Percentiles rank a stretch among this genome's conserved stretches.
Conservation (phyloP, 768 basidiomycete species). For the Cyclocybe aegerita region DNA sequence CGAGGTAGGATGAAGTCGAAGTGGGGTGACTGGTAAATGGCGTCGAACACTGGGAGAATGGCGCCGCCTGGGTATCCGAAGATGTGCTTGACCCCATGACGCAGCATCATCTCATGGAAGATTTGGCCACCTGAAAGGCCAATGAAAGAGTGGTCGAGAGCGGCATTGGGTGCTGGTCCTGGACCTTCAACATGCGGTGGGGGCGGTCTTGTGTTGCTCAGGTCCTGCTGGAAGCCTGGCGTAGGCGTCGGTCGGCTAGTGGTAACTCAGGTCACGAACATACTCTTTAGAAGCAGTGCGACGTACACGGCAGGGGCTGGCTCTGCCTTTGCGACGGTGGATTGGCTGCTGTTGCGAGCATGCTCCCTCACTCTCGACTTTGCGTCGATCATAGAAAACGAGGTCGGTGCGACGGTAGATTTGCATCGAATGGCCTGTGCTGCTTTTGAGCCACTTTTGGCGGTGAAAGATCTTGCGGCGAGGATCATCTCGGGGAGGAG, state of each 20-base stretch:
- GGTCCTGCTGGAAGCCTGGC: slow-evolving; percentile 48
- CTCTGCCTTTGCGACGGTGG: slow-evolving; percentile 57
- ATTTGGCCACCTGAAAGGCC: slow-evolving; percentile 96
- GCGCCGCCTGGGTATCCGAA: slow-evolving; percentile 99
- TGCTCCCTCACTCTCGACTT: slow-evolving; percentile 80
- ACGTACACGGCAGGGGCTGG: slow-evolving; percentile 64
- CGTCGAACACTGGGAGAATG: slow-evolving; percentile 99
- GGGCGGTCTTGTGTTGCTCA: slow-evolving; percentile 32
- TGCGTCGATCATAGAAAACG: slow-evolving; percentile 66
- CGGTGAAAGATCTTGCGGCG: slow-evolving; percentile 22
- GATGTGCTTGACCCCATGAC: slow-evolving; percentile 93
- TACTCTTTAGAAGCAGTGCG: no score
- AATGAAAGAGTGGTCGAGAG: slow-evolving; percentile 82
- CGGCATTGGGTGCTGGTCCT: slow-evolving; percentile 42
- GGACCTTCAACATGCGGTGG: slow-evolving; percentile 34
- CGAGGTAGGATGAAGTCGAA: slow-evolving; percentile 95
- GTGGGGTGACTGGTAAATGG: slow-evolving; percentile 93
- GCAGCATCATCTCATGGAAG: slow-evolving; percentile 99
- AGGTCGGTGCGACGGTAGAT: slow-evolving; percentile 19
- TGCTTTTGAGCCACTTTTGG: slow-evolving; percentile 19
- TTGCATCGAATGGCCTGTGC: slow-evolving; percentile 24
- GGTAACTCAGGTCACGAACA: slow-evolving; percentile 1
- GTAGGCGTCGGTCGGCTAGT: slow-evolving; percentile 63
- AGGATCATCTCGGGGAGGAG: no score
- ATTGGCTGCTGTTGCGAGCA: slow-evolving; percentile 72